phyloP scores from a whole-genome alignment of 1,284 basidiomycete species.

The Trichosporon faecale region DNA sequence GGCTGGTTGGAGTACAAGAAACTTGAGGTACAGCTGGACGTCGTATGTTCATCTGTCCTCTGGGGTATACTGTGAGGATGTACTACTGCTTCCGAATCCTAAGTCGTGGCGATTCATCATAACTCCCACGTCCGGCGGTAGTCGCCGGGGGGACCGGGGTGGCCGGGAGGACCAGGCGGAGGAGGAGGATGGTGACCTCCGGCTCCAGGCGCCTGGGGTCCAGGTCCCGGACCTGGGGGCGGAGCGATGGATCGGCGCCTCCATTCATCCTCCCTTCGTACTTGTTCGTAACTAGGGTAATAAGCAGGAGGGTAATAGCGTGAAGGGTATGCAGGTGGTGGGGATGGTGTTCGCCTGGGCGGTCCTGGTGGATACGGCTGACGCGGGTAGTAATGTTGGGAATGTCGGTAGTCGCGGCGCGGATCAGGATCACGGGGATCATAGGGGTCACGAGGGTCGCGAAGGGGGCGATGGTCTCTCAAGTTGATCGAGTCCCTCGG shows the following conservation, averaged over 20 bases:
- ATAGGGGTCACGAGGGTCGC: not conserved
- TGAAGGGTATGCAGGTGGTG: constrained; percentile 6
- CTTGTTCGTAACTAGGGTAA: constrained; percentile 5
- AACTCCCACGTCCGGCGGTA: constrained; percentile 3
- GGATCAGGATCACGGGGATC: not conserved
- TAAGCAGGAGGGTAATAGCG: constrained; percentile 4
- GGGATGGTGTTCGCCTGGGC: not conserved
- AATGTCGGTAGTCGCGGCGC: not conserved
- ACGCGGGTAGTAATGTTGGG: not conserved
- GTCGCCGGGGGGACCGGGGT: not conserved
- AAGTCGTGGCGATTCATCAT: not conserved
- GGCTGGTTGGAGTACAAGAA: not conserved
- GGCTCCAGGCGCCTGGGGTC: not conserved
- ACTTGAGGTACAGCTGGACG: not conserved
- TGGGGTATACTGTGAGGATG: not conserved
- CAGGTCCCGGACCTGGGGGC: not conserved
- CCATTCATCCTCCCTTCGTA: constrained; percentile 4
- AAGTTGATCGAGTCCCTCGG: not conserved
- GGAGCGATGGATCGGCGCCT: not conserved
- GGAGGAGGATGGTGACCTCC: not conserved
- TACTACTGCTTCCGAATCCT: not conserved
- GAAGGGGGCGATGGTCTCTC: not conserved
- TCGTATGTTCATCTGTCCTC: not conserved
- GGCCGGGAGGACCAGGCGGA: not conserved
- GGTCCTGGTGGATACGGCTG: not conserved